These are phyloP conservation scores for Clohesyomyces aquaticus DNA, from an alignment of 495 filamentous ascomycete species.

Conservation along the genomic window DNA sequence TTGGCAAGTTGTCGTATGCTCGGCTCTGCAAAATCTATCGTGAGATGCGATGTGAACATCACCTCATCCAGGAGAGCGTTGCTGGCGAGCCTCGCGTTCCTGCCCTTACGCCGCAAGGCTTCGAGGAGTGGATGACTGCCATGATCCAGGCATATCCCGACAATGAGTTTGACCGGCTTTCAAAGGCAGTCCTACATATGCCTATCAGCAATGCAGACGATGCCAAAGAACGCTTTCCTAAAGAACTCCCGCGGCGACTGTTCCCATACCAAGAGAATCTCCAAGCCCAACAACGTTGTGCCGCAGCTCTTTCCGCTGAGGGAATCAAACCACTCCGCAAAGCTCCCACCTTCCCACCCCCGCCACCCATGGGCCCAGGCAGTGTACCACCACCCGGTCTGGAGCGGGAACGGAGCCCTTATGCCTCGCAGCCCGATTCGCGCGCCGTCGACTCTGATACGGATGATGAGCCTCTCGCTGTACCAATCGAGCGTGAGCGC, in stretches of 20 bases:
- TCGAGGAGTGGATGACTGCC: conserved; percentile 74
- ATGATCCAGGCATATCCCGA: conserved; percentile 79
- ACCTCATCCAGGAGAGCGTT: conserved; percentile 65
- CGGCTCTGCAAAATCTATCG: conserved; percentile 74
- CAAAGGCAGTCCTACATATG: conserved; percentile 72
- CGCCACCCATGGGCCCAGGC: conserved; percentile 29
- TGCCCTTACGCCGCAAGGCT: conserved; percentile 77
- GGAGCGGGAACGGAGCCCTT: conserved; percentile 60
- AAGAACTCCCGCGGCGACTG: conserved; percentile 73
- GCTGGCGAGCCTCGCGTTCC: conserved; percentile 68
- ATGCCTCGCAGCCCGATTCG: conserved; percentile 47
- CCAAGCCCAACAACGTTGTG: conserved; percentile 44
- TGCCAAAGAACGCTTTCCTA: conserved; percentile 74
- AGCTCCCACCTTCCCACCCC: conserved; percentile 40
- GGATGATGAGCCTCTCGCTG: conserved; percentile 50
- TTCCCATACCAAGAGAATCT: conserved; percentile 58
- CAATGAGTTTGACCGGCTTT: conserved; percentile 73
- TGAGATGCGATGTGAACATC: conserved; percentile 76
- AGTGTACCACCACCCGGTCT: conserved; percentile 27
- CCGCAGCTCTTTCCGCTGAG: conserved; percentile 41
- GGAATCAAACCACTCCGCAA: conserved; percentile 33
- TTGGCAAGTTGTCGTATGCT: conserved; percentile 45
- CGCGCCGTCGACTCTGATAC: conserved; percentile 51
- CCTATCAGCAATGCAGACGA: conserved; percentile 76
- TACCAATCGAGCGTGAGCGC: conserved; percentile 64